Conservation (phyloP, 164 flowering plant genomes). For the Amborella trichopoda region DNA sequence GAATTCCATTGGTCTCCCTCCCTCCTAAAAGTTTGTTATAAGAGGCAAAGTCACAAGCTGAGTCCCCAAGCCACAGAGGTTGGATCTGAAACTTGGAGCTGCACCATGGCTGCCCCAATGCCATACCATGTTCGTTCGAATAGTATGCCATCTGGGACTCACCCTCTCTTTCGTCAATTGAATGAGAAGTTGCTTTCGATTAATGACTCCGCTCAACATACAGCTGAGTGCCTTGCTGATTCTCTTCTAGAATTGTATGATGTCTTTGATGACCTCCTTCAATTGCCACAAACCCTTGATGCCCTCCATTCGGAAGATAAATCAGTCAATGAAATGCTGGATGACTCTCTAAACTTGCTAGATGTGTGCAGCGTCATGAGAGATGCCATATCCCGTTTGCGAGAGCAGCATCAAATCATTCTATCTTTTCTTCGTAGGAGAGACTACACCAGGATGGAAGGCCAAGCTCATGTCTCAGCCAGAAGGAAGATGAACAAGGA, state of each 20-base stretch:
- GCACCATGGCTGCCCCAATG: neutral
- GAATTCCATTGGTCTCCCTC: too few species aligned
- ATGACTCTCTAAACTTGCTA: slow-evolving; percentile 24
- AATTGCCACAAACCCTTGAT: slow-evolving; percentile 9
- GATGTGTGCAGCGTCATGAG: slow-evolving; percentile 19
- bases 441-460: slow-evolving; percentile 6
- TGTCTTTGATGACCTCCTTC: slow-evolving; percentile 13
- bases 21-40: too few species aligned
- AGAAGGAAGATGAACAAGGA: slow-evolving; percentile 25
- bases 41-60: too few species aligned
- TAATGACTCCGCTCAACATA: neutral
- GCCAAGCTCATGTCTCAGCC: slow-evolving; percentile 14
- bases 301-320: slow-evolving; percentile 7
- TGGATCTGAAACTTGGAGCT: too few species aligned
- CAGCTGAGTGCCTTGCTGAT: neutral
- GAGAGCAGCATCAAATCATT: slow-evolving; percentile 17
- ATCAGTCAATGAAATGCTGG: slow-evolving; percentile 17
- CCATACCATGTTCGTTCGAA: neutral
- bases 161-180: neutral
- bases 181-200: neutral
- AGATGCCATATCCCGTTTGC: slow-evolving; percentile 16
- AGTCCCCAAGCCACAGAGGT: too few species aligned
- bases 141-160: neutral
- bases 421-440: slow-evolving; percentile 21
- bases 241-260: slow-evolving; percentile 9